These are phyloP conservation scores for Amylocarpus encephaloides DNA, from an alignment of 2,329 filamentous ascomycete genomes.

Conservation along the genomic window DNA sequence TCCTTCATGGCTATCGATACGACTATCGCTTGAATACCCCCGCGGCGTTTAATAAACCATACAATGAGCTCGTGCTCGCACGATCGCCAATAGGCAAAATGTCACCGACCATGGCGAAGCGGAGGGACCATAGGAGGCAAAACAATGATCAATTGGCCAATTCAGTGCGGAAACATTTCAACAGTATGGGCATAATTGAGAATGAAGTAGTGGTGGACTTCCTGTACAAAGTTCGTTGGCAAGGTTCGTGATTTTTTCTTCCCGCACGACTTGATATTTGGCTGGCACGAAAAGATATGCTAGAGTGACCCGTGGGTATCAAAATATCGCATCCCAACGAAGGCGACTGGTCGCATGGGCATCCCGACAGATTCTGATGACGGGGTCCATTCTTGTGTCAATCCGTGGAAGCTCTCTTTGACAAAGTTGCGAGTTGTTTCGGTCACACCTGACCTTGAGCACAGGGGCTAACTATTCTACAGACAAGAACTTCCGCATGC, in stretches of 20 bases:
- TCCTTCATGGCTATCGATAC: slow-evolving; percentile 70
- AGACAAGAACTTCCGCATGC: slow-evolving; percentile 36
- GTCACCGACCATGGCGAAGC: slow-evolving; percentile 70
- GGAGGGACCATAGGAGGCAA: slow-evolving; percentile 57
- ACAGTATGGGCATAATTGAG: slow-evolving; percentile 70
- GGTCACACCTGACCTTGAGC: neutral
- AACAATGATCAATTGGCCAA: slow-evolving; percentile 66
- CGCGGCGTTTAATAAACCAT: slow-evolving; percentile 59
- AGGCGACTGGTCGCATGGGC: too few species aligned
- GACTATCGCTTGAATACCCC: slow-evolving; percentile 66
- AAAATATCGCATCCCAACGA: too few species aligned
- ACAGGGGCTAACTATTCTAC: slow-evolving; percentile 9
- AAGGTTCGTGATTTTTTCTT: slow-evolving; percentile 20
- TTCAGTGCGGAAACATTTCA: slow-evolving; percentile 76
- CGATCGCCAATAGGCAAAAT: slow-evolving; percentile 61
- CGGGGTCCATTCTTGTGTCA: too few species aligned
- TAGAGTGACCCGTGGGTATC: too few species aligned
- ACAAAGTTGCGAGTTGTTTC: too few species aligned
- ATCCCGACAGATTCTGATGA: too few species aligned
- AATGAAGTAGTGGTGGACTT: slow-evolving; percentile 70
- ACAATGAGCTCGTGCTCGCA: slow-evolving; percentile 55
- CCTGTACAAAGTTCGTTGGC: slow-evolving; percentile 32
- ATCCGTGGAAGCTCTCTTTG: too few species aligned
- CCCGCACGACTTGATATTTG: too few species aligned
- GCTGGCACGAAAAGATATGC: too few species aligned